Base-by-base conservation (phyloP, 805 yeast genomes). In the Ogataea glucozyma region DNA sequence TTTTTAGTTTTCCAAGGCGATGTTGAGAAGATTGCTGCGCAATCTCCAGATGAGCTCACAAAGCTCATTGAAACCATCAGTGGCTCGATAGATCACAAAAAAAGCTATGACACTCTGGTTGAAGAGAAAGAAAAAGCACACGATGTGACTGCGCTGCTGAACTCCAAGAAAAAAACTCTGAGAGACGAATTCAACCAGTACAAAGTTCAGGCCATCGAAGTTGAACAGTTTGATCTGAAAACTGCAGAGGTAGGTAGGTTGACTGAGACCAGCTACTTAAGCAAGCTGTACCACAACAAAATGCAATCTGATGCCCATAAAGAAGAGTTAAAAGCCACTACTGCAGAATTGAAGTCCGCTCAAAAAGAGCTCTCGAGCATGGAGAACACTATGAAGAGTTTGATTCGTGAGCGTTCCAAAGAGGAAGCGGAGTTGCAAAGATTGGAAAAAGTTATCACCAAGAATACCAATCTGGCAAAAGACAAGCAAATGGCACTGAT, bases 1-100 rank as follows among this genome's bases (percentile, higher is more conserved):
- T 91, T 91, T 56, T 67, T 93, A 47, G 98, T 93, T 6, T 89
- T 91, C 60, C 99, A 93, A 69, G 98, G 99, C 47, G 98, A 91
- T 60, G 95, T 93, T 38, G 98, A 91, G 61, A 85, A 82, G 53
- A 81, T 93, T 30, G 98, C 98, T 0, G 75, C 95, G 0, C 95
- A 90, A 60, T 79, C 91, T 0, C 79, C 97, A 0, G 63, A 65
- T 18, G 95, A 88, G 27, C 71, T 93, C 46, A 79, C 95, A 2
- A 72, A 68, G 32, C 64, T 90, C 47, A 69, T 93, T 41, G 99
- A 93, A 64, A 79, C 79, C 12, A 80, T 93, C 20, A 85, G 95
- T 47, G 96, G 97, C 0, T 86, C 96, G 0, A 64, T 70, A 6
- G 93, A 86, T 29, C 76, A 61, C 51, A 75, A 78, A 34, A 69